Evolutionary conservation across 2,329 filamentous ascomycete genomes (phyloP).

Genomic region (Cytospora piceicola): DNA sequence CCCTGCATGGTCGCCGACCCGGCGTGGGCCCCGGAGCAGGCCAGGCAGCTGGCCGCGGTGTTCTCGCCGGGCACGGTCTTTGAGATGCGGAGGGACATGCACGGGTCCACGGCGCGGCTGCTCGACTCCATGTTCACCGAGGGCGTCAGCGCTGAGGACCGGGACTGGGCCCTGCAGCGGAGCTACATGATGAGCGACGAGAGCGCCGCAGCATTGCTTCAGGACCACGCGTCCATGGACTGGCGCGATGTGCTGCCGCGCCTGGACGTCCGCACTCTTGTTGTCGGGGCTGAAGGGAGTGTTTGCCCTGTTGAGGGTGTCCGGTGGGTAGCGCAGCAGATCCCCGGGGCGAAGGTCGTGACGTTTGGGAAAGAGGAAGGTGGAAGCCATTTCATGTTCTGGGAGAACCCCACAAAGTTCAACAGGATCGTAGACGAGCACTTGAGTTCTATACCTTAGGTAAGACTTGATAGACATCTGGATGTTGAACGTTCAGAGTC

Average conservation of each 20-base stretch:
- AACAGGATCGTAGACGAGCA: constrained; percentile 40
- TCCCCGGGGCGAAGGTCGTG: constrained; percentile 34
- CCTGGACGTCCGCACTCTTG: constrained; percentile 38
- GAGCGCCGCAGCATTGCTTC: constrained; percentile 35
- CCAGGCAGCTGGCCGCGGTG: constrained; percentile 32
- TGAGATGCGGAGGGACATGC: constrained; percentile 32
- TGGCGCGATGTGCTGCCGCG: constrained; percentile 39
- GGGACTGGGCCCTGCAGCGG: constrained; percentile 35
- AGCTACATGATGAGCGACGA: constrained; percentile 37
- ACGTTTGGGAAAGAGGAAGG: constrained; percentile 39
- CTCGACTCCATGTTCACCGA: constrained; percentile 36
- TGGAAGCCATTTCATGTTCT: constrained; percentile 42
- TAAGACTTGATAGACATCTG: no score
- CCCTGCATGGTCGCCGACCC: constrained; percentile 36
- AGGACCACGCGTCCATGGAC: constrained; percentile 37
- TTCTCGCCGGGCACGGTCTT: constrained; percentile 33
- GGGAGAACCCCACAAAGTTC: constrained; percentile 41
- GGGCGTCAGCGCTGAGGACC: constrained; percentile 33
- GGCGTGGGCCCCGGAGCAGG: constrained; percentile 36
- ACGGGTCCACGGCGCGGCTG: constrained; percentile 30
- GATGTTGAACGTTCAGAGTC: no score
- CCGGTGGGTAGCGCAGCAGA: constrained; percentile 38
- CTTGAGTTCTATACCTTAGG: not conserved
- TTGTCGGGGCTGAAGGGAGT: constrained; percentile 33
- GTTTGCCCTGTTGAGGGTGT: constrained; percentile 26